These are phyloP conservation scores for Gloeostereum incarnatum DNA, from an alignment of 768 basidiomycete genomes.

Conservation along the genomic window DNA sequence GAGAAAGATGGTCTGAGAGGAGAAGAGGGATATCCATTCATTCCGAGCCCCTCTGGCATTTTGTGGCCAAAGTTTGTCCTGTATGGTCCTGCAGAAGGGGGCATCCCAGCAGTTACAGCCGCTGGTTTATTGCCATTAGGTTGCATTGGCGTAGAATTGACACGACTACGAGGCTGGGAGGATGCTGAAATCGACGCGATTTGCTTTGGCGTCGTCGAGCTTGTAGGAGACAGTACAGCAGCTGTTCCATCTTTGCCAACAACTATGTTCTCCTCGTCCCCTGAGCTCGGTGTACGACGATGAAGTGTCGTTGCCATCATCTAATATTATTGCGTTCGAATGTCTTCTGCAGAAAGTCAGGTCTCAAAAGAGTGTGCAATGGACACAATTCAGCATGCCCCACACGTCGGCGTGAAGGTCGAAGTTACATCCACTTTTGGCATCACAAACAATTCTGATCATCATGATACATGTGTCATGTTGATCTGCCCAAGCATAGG, in stretches of 20 bases:
- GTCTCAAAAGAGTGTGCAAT: too few relatives aligned
- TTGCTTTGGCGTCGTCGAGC: neutral
- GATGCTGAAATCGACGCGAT: neutral
- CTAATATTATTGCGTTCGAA: too few relatives aligned
- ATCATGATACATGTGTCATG: too few relatives aligned
- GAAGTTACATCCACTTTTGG: too few relatives aligned
- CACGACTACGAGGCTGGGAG: conserved; percentile 9
- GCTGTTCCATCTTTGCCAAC: neutral
- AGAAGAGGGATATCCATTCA: conserved; percentile 18
- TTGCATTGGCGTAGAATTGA: conserved; percentile 13
- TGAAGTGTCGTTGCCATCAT: too few relatives aligned
- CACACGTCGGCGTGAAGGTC: too few relatives aligned
- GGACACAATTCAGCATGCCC: too few relatives aligned
- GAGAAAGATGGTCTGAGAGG: conserved; percentile 19
- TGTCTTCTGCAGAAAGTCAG: too few relatives aligned
- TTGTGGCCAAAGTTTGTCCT: conserved; percentile 13
- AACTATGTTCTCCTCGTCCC: conserved; percentile 5
- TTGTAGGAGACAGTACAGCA: neutral
- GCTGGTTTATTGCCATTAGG: conserved; percentile 5
- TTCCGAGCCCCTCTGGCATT: conserved; percentile 6
- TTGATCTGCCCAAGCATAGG: too few relatives aligned
- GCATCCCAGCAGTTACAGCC: conserved; percentile 5
- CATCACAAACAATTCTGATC: too few relatives aligned
- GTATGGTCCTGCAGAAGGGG: conserved; percentile 15
- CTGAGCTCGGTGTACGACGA: conserved; percentile 4